These are phyloP conservation scores for Fusarium citri DNA, from an alignment of 2,329 filamentous ascomycete species.

Conservation along the genomic window DNA sequence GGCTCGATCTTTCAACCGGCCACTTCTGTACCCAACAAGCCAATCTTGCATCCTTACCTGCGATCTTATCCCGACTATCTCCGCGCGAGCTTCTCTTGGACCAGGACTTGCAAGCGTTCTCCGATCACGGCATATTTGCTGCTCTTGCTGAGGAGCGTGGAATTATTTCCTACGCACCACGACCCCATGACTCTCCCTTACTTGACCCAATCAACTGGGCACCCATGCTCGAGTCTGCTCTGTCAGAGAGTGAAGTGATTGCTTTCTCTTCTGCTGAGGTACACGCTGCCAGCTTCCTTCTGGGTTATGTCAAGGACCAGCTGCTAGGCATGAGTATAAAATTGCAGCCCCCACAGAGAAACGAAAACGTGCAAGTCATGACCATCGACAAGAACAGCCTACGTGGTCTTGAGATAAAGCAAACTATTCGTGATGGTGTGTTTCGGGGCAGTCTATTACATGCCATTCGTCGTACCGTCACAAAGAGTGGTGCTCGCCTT, in stretches of 20 bases:
- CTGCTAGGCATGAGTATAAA: constrained; percentile 83
- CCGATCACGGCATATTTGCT: constrained; percentile 70
- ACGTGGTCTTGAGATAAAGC: constrained; percentile 87
- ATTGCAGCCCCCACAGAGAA: constrained; percentile 82
- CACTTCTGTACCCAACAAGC: constrained; percentile 89
- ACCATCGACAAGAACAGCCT: constrained; percentile 92
- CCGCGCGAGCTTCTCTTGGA: constrained; percentile 88
- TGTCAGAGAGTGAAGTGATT: constrained; percentile 63
- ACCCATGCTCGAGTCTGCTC: constrained; percentile 79
- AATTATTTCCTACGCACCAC: constrained; percentile 78
- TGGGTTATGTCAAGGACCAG: constrained; percentile 85
- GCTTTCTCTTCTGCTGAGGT: constrained; percentile 77
- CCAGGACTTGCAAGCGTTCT: constrained; percentile 67
- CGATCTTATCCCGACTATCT: constrained; percentile 82
- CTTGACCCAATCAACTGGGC: constrained; percentile 73
- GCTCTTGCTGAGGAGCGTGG: constrained; percentile 81
- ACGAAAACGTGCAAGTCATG: constrained; percentile 83
- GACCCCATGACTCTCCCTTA: constrained; percentile 60
- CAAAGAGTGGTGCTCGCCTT: constrained; percentile 88
- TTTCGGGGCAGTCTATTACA: constrained; percentile 89
- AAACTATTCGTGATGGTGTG: constrained; percentile 82
- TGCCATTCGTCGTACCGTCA: constrained; percentile 88
- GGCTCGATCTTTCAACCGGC: constrained; percentile 95
- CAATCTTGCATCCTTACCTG: constrained; percentile 77
- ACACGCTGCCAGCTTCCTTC: constrained; percentile 79